phyloP scores from a whole-genome alignment of 108 stramenopile genomes.

The Skeletonema potamos region DNA sequence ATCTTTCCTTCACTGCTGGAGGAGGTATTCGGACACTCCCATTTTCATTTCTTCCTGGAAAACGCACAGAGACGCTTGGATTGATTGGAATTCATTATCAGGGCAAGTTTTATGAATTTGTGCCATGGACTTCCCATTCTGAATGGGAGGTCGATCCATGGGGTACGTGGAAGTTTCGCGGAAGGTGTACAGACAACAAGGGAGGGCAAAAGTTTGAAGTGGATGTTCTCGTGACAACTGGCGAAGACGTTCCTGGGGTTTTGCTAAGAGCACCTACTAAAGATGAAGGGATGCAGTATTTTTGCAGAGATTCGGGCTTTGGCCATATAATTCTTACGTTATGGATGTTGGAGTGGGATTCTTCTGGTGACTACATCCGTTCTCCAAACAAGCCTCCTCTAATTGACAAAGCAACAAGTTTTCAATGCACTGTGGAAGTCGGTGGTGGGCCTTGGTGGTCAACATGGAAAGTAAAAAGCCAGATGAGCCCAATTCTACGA shows the following conservation, averaged over 20 bases:
- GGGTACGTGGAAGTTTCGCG: slow-evolving; percentile 57
- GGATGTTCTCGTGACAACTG: slow-evolving; percentile 58
- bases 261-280: slow-evolving; percentile 82
- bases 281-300: slow-evolving; percentile 78
- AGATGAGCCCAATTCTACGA: not conserved
- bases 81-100: slow-evolving; percentile 76
- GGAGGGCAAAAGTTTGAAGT: slow-evolving; percentile 64
- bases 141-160: slow-evolving; percentile 80
- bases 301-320: slow-evolving; percentile 79
- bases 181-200: slow-evolving; percentile 48
- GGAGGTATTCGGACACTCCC: slow-evolving; percentile 79
- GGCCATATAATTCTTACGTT: slow-evolving; percentile 61
- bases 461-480: slow-evolving; percentile 29
- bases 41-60: slow-evolving; percentile 51
- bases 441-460: slow-evolving; percentile 77
- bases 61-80: slow-evolving; percentile 66
- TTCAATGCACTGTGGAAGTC: slow-evolving; percentile 73
- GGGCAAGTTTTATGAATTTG: slow-evolving; percentile 79
- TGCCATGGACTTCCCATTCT: slow-evolving; percentile 77
- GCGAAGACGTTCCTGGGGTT: slow-evolving; percentile 57
- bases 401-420: slow-evolving; percentile 56
- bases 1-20: slow-evolving; percentile 75
- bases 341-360: slow-evolving; percentile 74
- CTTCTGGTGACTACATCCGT: slow-evolving; percentile 52
- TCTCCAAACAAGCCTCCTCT: slow-evolving; percentile 33